A percentile compares a stretch with the other conserved stretches of the same genome.
phyloP scores from a whole-genome alignment of 495 filamentous ascomycete species.

The Articulospora tetracladia region DNA sequence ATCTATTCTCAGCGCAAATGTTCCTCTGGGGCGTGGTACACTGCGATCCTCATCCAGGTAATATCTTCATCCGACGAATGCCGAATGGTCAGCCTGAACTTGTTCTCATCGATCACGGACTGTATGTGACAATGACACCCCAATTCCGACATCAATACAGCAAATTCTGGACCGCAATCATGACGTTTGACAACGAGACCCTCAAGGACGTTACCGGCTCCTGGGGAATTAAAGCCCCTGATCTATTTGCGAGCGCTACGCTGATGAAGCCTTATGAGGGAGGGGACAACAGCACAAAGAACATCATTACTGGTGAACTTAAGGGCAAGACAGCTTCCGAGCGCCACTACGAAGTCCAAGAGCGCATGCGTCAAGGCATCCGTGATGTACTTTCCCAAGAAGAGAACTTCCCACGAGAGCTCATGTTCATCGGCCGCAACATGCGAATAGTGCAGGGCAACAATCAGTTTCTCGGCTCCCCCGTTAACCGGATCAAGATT shows the following conservation, averaged over 20 bases:
- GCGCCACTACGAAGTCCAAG: constrained; percentile 79
- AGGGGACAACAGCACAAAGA: constrained; percentile 63
- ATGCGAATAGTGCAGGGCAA: constrained; percentile 80
- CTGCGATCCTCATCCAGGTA: constrained; percentile 94
- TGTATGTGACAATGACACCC: constrained; percentile 87
- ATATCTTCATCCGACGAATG: constrained; percentile 88
- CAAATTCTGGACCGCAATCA: constrained; percentile 86
- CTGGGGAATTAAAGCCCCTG: constrained; percentile 86
- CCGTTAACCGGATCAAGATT: constrained; percentile 93
- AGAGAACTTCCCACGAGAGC: constrained; percentile 85
- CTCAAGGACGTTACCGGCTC: constrained; percentile 61
- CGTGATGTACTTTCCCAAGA: constrained; percentile 84
- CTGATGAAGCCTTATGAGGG: constrained; percentile 87
- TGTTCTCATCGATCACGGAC: constrained; percentile 92
- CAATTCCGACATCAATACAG: constrained; percentile 87
- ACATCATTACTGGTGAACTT: constrained; percentile 48
- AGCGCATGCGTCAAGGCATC: constrained; percentile 77
- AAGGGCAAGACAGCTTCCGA: constrained; percentile 57
- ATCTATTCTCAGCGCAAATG: constrained; percentile 93
- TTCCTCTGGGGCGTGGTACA: constrained; percentile 93
- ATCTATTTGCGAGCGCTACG: constrained; percentile 88
- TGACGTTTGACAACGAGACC: constrained; percentile 88
- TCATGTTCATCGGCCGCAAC: constrained; percentile 94
- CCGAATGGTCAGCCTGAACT: constrained; percentile 80
- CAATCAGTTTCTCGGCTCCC: constrained; percentile 75